Conservation (phyloP, 306 rosid species). For the Quercus agrifolia region DNA sequence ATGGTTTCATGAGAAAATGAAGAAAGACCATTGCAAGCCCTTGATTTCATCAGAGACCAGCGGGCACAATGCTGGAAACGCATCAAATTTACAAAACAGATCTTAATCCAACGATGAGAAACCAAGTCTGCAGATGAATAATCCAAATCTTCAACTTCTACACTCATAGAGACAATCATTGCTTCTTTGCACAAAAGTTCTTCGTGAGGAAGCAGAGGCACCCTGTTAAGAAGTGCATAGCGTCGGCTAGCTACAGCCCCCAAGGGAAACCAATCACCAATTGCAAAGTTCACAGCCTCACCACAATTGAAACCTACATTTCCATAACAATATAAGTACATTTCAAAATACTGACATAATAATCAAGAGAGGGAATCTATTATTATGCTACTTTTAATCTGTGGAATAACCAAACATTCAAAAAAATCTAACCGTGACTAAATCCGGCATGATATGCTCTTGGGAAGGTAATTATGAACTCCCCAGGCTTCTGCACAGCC, state of each 20-base stretch:
- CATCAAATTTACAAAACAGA: constrained; percentile 70
- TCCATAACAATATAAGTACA: not conserved
- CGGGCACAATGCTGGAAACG: constrained; percentile 87
- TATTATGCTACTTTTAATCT: not conserved
- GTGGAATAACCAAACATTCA: not conserved
- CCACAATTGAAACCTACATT: constrained; percentile 93
- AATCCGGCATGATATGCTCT: constrained; percentile 97
- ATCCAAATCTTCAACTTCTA: constrained; percentile 73
- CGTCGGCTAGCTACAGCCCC: constrained; percentile 90
- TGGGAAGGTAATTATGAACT: constrained; percentile 87
- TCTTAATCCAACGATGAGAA: constrained; percentile 52
- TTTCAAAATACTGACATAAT: not conserved
- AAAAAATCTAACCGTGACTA: constrained; percentile 70
- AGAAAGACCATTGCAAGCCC: constrained; percentile 47
- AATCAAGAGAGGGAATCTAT: constrained; percentile 4
- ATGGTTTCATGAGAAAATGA: constrained; percentile 60
- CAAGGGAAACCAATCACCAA: constrained; percentile 92
- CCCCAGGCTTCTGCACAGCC: constrained; percentile 97
- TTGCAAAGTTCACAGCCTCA: constrained; percentile 96
- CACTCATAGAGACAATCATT: constrained; percentile 54
- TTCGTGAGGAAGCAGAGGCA: constrained; percentile 92
- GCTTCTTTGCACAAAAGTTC: constrained; percentile 97
- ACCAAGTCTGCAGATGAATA: constrained; percentile 43
- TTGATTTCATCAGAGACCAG: constrained; percentile 73
- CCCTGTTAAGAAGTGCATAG: constrained; percentile 78